Evolutionary conservation across 2,329 filamentous ascomycete species (phyloP), one percentile per base, ranked within the genome.

Genomic region (Rhynchosporium agropyri): DNA sequence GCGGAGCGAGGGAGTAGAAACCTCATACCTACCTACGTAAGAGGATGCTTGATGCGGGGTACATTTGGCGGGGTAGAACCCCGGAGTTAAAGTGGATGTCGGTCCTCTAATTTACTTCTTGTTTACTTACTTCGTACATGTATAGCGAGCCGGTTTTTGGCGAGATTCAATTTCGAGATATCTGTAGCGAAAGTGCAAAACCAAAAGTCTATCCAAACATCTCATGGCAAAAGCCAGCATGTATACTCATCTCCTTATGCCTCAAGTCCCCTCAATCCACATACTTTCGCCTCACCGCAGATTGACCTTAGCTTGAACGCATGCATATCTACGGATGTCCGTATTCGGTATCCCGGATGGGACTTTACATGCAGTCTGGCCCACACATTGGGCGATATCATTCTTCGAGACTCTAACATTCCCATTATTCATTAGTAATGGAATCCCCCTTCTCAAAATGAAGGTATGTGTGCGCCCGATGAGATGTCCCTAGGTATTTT

Each of bases 21-120:
- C 20, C 20, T 20, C 20, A 20, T 20, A 20, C 20, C 20, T 20
- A 20, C 20, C 20, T 20, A 20, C 20, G 20, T 20, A 20, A 20
- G 20, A 20, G 20, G 20, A 20, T 20, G 40, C 40, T 57, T 36
- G 40, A 46, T 57, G 54, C 54, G 54, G 54, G 54, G 54, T 57
- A 46, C 20, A 3, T 28, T 15, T 54, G 51, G 51, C 36, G 42
- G 42, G 54, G 54, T 57, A 46, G 1, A 36, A 31, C 28, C 54
- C 54, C 33, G 38, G 28, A 40, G 38, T 38, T 12, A 8, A 53
- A 26, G 50, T 53, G n/a, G n/a, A 36, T n/a, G 13, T 20, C 20
- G 20, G 20, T 20, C 20, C 20, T 20, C 20, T 20, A 20, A 20
- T 20, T 20, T 20, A 20, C 20, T 20, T 20, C 20, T 20, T 20